Evolutionary conservation across 2,329 filamentous ascomycete species (phyloP), one percentile per base, ranked within the genome.

Genomic region (Biscogniauxia mediterranea): DNA sequence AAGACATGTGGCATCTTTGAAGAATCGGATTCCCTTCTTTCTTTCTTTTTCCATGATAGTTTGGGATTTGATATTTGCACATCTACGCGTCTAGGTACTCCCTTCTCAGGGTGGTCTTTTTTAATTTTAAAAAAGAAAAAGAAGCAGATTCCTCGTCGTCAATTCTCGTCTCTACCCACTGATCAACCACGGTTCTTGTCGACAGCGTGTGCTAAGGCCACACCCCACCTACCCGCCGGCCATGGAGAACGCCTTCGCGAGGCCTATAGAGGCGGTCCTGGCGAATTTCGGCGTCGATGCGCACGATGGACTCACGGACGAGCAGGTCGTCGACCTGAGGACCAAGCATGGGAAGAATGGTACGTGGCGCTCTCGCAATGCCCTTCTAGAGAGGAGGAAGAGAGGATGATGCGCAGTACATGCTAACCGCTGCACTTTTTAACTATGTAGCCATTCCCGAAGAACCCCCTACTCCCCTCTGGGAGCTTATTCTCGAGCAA

Each of bases 401-500:
- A 32, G 28, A 32, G 7, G 51, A 42, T 49, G 38, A 15, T 55
- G 59, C 56, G 58, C 51, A 54, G 59, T 50, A 59, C 46, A 50
- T 63, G 56, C 64, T 66, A 60, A 65, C 38, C 55, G 46, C 25
- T 49, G 56, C 49, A 54, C 11, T 6, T 8, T 21, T 54, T 53
- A 51, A 51, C 56, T 56, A n/a, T 56, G 17, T 64, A 87, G 84
- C 83, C 54, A 87, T 87, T 64, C 79, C 84, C 53, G 95, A 99
- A 80, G 95, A 99, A 67, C 95, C 95, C 58, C 93, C 95, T 2
- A 99, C 95, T 32, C 95, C 95, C 49, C 76, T 99, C 54, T 99
- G 94, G 95, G 87, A 98, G 79, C 88, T 99, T 65, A 92, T 99
- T 59, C 85, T 99, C 61, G 95, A 99, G 79, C 95, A 99, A 77